Evolutionary conservation across 2,329 filamentous ascomycete genomes (phyloP).

Genomic region (Elsinoe perseae): DNA sequence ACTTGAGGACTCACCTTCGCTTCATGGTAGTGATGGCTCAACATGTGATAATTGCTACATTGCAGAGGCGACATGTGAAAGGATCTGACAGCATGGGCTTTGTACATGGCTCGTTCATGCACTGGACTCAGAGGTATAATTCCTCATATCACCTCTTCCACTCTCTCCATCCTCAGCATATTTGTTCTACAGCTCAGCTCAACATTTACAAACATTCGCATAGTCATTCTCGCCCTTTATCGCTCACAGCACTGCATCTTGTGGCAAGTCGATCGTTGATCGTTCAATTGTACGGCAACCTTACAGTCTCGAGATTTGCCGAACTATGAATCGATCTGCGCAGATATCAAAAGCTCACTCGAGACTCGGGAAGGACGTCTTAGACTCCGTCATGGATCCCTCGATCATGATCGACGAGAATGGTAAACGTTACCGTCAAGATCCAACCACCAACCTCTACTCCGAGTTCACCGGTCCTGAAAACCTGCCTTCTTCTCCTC

Average conservation of each 20-base stretch:
- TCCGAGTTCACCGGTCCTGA: neutral
- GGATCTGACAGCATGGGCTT: too few relatives aligned
- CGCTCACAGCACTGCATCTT: too few relatives aligned
- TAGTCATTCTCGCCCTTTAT: too few relatives aligned
- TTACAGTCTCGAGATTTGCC: neutral
- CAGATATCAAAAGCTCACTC: neutral
- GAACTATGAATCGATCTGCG: neutral
- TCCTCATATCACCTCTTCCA: too few relatives aligned
- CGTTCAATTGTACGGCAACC: neutral
- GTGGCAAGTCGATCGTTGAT: neutral
- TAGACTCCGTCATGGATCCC: neutral
- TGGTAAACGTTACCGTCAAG: neutral
- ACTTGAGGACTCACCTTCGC: neutral
- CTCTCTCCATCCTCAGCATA: too few relatives aligned
- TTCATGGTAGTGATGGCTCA: neutral
- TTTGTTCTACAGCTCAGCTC: too few relatives aligned
- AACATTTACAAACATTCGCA: too few relatives aligned
- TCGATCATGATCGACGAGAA: neutral
- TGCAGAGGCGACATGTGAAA: neutral
- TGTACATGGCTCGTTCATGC: too few relatives aligned
- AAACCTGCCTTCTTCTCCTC: neutral
- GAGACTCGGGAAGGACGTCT: neutral
- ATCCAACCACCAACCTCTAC: conserved; percentile 5
- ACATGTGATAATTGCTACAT: neutral
- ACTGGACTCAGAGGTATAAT: too few relatives aligned